phyloP scores from a whole-genome alignment of 2,329 filamentous ascomycete species.

The Aspergillus pseudoglaucus region DNA sequence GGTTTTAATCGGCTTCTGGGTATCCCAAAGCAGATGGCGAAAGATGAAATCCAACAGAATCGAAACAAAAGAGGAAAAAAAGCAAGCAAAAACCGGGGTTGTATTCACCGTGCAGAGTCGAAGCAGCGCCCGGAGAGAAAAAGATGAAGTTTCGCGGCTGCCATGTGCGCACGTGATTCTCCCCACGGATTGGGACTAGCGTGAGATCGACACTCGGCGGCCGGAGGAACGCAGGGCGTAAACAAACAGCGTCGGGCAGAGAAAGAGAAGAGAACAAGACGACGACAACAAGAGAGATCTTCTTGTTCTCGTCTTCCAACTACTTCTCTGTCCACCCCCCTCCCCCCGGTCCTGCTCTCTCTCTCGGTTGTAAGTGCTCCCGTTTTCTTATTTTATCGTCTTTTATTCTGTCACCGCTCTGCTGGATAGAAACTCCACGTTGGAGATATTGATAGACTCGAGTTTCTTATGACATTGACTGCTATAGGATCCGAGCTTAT shows the following conservation, averaged over 20 bases:
- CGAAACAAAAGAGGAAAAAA: background rate
- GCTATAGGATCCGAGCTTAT: conserved; percentile 12
- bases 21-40: too few species aligned
- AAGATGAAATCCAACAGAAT: conserved; percentile 10
- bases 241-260: conserved; percentile 28
- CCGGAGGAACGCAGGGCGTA: conserved; percentile 31
- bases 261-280: too few species aligned
- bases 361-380: background rate
- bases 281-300: background rate
- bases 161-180: conserved; percentile 18
- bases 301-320: background rate
- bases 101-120: background rate
- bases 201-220: conserved; percentile 21
- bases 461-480: conserved; percentile 2
- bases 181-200: conserved; percentile 18
- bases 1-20: too few species aligned
- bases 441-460: background rate
- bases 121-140: conserved; percentile 4
- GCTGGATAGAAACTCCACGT: background rate
- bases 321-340: background rate
- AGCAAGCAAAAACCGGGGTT: background rate
- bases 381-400: background rate
- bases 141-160: conserved; percentile 14
- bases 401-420: background rate
- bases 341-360: too few species aligned